Evolutionary conservation across 495 filamentous ascomycete species (phyloP), one percentile per base, ranked within the genome.

Genomic region (Annulohypoxylon maeteangense): DNA sequence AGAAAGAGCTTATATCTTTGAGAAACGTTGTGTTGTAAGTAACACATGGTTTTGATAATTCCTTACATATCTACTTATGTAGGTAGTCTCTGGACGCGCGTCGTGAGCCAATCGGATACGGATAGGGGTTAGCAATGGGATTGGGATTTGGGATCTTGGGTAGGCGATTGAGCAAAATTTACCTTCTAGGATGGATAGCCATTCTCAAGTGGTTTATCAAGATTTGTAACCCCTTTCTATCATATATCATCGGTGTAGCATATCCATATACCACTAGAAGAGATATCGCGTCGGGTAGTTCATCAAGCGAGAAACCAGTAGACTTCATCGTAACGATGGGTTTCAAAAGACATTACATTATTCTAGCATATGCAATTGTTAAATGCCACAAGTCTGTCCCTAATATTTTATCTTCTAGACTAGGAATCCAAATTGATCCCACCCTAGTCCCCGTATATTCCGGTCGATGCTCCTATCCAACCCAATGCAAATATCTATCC

Each of bases 401-500:
- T 8, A 12, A 20, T 11, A 7, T 40, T 36, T 20, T 10, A 7
- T 40, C 11, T 25, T 25, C 20, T 8, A 22, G 22, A 40, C 54
- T 40, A 25, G 16, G 32, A 2, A 7, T 57, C 25, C 34, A 57
- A 22, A 20, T 63, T n/a, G 18, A 51, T 16, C 60, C 18, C 57
- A 64, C 54, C 20, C 23, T 45, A 44, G 16, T 51, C 11, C 16
- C 59, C 32, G 22, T 64, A 18, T 59, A 61, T 59, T 32, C 58
- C 56, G 22, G 12, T 55, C 34, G 23, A 68, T 63, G 54, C 42
- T 32, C 27, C 53, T 51, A 16, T 27, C 27, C 7, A 23, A 36
- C 44, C 60, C 32, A 55, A 64, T 64, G 60, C 60, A 64, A 44
- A 8, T 29, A 42, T 22, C 40, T n/a, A 16, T 53, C 22, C n/a